Evolutionary conservation across 495 filamentous ascomycete species (phyloP), one percentile per base, ranked within the genome.

Genomic region (Xylaria venustula): DNA sequence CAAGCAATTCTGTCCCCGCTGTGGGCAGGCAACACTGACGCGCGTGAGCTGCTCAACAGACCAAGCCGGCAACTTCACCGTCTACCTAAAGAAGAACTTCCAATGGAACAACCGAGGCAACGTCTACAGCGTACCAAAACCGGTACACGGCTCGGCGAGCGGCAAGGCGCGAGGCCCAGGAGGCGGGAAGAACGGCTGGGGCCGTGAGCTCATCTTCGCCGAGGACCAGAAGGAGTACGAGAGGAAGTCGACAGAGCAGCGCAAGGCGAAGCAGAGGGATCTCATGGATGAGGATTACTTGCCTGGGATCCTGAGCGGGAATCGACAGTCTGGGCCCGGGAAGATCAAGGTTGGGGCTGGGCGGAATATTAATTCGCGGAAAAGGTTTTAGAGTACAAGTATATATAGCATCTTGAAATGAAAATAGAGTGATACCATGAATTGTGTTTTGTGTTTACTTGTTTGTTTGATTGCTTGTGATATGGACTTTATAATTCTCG

Each of bases 151-250:
- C 2, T 84, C 83, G 12, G 71, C 92, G 12, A 94, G 81, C 73
- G 92, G 92, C 34, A 92, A 90, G 74, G 81, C 80, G 9, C 58
- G 66, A 12, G 71, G 77, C 6, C 64, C 76, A n/a, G 91, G 91
- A 30, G 92, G 92, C 50, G 92, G 92, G 7, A 93, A 96, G 75
- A 84, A 86, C 5, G 90, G 90, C 7, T 96, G 92, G 92, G 92
- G 92, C 0, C 83, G 81, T 17, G 72, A 77, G 14, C 77, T 98
- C 61, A 91, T 98, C 48, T 78, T 98, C 2, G 83, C 93, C 1
- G 93, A 97, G 76, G 94, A 98, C 72, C 94, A 98, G 79, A 96
- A 97, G 76, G 95, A 98, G 77, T 98, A 90, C 71, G 68, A 80
- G 40, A 77, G 83, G 61, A 88, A 88, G 61, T 73, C 83, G 7